These are phyloP conservation scores for Rehmannia glutinosa DNA, from an alignment of 257 asterid species.

Conservation along the genomic window DNA sequence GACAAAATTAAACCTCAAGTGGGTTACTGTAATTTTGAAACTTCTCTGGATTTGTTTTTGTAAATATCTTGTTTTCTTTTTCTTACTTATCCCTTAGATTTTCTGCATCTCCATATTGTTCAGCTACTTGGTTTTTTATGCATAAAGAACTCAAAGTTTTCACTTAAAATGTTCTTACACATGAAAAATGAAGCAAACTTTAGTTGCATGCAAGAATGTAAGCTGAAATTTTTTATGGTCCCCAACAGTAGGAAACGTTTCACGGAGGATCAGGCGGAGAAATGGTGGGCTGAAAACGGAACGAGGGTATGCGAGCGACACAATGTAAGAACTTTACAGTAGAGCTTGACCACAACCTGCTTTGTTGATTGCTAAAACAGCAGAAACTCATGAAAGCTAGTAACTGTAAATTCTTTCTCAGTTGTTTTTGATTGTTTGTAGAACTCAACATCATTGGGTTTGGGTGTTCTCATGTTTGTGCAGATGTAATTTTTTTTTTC, in stretches of 20 bases:
- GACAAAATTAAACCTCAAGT: too few relatives aligned
- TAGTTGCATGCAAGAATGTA: too few relatives aligned
- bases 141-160: too few relatives aligned
- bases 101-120: too few relatives aligned
- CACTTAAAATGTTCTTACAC: too few relatives aligned
- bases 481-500: not conserved
- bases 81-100: too few relatives aligned
- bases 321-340: constrained; percentile 37
- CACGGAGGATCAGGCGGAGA: constrained; percentile 81
- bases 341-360: constrained; percentile 15
- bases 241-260: constrained; percentile 67
- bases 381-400: constrained; percentile 3
- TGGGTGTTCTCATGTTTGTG: constrained; percentile 2
- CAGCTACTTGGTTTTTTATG: too few relatives aligned
- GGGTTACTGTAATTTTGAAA: too few relatives aligned
- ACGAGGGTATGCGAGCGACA: constrained; percentile 54
- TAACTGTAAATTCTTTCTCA: constrained; percentile 18
- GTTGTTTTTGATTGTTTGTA: constrained; percentile 9
- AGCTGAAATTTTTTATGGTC: not conserved
- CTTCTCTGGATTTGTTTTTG: too few relatives aligned
- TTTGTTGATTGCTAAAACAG: too few relatives aligned
- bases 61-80: too few relatives aligned
- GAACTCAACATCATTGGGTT: not conserved
- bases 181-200: too few relatives aligned
- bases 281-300: constrained; percentile 85